Percentiles rank a stretch among this genome's conserved stretches.
phyloP scores from a whole-genome alignment of 495 filamentous ascomycete species.

The Aspergillus homomorphus region DNA sequence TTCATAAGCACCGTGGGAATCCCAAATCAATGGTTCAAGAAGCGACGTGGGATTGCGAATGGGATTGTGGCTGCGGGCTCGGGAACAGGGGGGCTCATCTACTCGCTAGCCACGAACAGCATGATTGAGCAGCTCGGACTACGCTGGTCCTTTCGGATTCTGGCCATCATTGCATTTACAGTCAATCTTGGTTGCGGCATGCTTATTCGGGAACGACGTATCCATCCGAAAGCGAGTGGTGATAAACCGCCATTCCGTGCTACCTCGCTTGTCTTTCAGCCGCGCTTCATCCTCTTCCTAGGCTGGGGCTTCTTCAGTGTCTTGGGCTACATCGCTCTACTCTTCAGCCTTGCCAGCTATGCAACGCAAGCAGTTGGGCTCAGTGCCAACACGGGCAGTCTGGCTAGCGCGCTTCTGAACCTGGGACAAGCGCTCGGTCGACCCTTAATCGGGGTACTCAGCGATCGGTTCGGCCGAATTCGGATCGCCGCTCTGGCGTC shows the following conservation, averaged over 20 bases:
- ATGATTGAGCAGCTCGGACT: conserved; percentile 60
- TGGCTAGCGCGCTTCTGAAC: conserved; percentile 71
- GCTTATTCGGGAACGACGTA: conserved; percentile 59
- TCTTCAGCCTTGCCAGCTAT: conserved; percentile 76
- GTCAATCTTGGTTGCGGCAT: conserved; percentile 60
- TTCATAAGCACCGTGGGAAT: conserved; percentile 59
- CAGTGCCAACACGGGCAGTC: conserved; percentile 60
- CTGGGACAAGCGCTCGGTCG: conserved; percentile 67
- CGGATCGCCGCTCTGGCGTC: conserved; percentile 67
- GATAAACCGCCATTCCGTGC: conserved; percentile 61
- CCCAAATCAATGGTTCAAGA: conserved; percentile 68
- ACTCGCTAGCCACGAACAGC: conserved; percentile 44
- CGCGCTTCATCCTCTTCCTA: conserved; percentile 61
- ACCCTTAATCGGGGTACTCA: conserved; percentile 71
- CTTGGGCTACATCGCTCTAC: conserved; percentile 70
- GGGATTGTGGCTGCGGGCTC: conserved; percentile 64
- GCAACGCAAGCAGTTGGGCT: conserved; percentile 65
- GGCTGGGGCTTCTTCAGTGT: conserved; percentile 68
- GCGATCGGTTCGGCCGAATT: conserved; percentile 67
- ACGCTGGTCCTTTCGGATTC: conserved; percentile 70
- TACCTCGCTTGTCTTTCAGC: conserved; percentile 52
- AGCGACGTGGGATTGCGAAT: conserved; percentile 53
- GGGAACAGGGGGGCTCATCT: conserved; percentile 66
- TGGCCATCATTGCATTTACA: conserved; percentile 61
- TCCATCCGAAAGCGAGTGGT: conserved; percentile 61